phyloP scores from a whole-genome alignment of 305 asterid genomes.

The Ajuga reptans region DNA sequence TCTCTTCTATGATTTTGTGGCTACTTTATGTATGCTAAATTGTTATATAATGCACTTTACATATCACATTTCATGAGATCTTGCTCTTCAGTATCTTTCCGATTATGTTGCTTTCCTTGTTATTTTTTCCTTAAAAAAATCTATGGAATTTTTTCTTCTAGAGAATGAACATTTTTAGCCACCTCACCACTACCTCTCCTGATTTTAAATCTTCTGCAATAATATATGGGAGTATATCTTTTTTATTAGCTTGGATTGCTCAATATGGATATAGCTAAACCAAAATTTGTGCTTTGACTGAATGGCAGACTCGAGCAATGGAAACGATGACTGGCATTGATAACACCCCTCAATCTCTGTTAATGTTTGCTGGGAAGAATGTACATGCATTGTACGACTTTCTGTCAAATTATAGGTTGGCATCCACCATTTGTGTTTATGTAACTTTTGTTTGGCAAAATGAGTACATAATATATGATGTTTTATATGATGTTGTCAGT shows the following conservation, averaged over 20 bases:
- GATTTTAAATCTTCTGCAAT: neutral
- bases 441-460: neutral
- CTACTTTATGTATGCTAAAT: neutral
- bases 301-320: conserved; percentile 53
- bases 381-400: conserved; percentile 72
- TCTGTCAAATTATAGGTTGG: conserved; percentile 75
- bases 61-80: neutral
- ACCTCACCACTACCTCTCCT: conserved; percentile 9
- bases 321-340: conserved; percentile 54
- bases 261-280: conserved; percentile 18
- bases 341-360: conserved; percentile 68
- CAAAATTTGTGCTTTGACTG: conserved; percentile 15
- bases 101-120: neutral
- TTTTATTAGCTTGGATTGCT: neutral
- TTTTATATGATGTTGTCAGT: neutral
- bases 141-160: neutral
- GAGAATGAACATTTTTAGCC: neutral
- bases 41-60: neutral
- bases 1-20: conserved; percentile 3
- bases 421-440: conserved; percentile 12
- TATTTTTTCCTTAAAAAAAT: too few species aligned
- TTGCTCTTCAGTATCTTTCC: neutral
- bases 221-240: neutral
- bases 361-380: conserved; percentile 61
- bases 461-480: neutral